These are phyloP conservation scores for Eutrema heterophyllum DNA, from an alignment of 345 rosid genomes.

Conservation along the genomic window DNA sequence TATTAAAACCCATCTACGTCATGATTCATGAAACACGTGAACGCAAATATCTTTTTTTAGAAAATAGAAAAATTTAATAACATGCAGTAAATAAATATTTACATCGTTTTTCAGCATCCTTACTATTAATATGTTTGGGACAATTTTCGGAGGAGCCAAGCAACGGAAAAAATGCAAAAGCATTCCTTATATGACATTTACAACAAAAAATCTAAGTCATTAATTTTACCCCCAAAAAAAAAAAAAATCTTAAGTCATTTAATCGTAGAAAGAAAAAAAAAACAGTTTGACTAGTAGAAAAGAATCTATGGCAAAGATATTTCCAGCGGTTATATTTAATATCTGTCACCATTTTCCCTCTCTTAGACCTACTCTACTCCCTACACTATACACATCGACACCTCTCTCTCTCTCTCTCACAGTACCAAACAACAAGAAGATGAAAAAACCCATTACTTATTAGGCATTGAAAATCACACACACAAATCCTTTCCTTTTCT, in stretches of 20 bases:
- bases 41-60: background rate
- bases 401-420: background rate
- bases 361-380: conserved; percentile 29
- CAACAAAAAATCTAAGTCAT: background rate
- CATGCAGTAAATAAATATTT: background rate
- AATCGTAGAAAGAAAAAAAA: background rate
- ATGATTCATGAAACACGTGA: conserved; percentile 7
- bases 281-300: conserved; percentile 14
- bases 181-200: background rate
- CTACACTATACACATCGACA: conserved; percentile 15
- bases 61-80: background rate
- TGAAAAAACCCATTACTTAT: conserved; percentile 2
- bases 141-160: too few relatives aligned
- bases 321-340: conserved; percentile 27
- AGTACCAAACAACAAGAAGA: conserved; percentile 20
- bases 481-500: conserved; percentile 30
- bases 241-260: background rate
- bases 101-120: too few relatives aligned
- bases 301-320: conserved; percentile 29
- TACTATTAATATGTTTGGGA: too few relatives aligned
- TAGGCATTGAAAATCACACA: conserved; percentile 18
- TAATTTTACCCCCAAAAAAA: too few relatives aligned
- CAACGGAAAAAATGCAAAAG: background rate
- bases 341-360: conserved; percentile 18
- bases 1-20: background rate